Conservation (phyloP, 257 asterid genomes). For the Solanum corneliomulleri region DNA sequence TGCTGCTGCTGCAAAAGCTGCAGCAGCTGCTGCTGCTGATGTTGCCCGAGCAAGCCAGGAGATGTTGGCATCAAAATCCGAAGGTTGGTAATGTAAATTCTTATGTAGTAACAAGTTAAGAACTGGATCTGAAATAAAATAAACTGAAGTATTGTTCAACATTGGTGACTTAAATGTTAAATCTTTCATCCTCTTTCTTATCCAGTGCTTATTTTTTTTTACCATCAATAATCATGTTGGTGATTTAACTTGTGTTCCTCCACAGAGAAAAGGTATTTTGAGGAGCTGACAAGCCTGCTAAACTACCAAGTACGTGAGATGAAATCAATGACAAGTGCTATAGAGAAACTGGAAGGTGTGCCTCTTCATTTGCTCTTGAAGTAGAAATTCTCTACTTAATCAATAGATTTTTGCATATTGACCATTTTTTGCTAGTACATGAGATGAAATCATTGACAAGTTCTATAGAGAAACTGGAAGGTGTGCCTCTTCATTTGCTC, state of each 20-base stretch:
- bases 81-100: slow-evolving; percentile 34
- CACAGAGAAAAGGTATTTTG: slow-evolving; percentile 77
- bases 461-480: slow-evolving; percentile 71
- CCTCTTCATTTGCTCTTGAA: background rate
- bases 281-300: slow-evolving; percentile 66
- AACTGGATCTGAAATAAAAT: background rate
- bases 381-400: background rate
- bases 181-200: background rate
- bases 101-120: background rate
- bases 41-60: slow-evolving; percentile 94
- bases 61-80: slow-evolving; percentile 54
- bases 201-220: background rate
- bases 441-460: slow-evolving; percentile 86
- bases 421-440: slow-evolving; percentile 6
- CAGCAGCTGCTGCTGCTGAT: slow-evolving; percentile 88
- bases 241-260: slow-evolving; percentile 8
- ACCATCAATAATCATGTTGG: background rate
- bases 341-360: slow-evolving; percentile 68
- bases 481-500: background rate
- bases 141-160: background rate
- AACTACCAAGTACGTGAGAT: slow-evolving; percentile 70
- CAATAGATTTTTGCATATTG: no score
- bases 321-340: slow-evolving; percentile 69
- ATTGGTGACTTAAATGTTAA: background rate
- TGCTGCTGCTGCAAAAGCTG: slow-evolving; percentile 84